Percentiles rank a stretch among this genome's conserved stretches.
phyloP scores from a whole-genome alignment of 768 basidiomycete genomes.

The Aureoboletus auriporus region DNA sequence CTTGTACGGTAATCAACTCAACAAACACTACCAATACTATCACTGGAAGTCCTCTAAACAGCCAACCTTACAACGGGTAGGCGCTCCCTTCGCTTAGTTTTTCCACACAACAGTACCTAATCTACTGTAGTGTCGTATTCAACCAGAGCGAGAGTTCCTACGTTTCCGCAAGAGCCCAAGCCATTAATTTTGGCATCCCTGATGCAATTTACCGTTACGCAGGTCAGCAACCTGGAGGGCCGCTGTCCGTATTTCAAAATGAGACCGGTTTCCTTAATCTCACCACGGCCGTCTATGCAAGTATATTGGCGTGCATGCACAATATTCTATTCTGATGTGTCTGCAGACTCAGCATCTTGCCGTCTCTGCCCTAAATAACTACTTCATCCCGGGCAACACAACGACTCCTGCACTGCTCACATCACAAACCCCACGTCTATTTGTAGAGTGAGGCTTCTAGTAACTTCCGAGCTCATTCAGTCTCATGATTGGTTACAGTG shows the following conservation, averaged over 20 bases:
- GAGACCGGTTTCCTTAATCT: conserved; percentile 49
- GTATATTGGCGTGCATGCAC: background rate
- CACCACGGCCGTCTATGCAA: conserved; percentile 38
- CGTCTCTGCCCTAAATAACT: conserved; percentile 52
- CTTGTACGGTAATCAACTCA: conserved; percentile 31
- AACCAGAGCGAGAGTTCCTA: conserved; percentile 37
- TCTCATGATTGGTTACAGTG: conserved; percentile 31
- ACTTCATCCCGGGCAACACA: conserved; percentile 44
- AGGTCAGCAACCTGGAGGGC: conserved; percentile 36
- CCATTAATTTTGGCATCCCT: conserved; percentile 51
- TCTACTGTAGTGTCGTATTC: conserved; percentile 37
- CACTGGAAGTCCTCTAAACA: conserved; percentile 41
- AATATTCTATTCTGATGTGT: background rate
- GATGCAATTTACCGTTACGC: conserved; percentile 58
- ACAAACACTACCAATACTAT: conserved; percentile 46
- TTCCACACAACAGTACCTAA: background rate
- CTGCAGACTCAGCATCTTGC: conserved; percentile 56
- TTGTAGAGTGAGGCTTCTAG: conserved; percentile 47
- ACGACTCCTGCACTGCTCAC: conserved; percentile 38
- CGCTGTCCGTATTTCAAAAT: conserved; percentile 43
- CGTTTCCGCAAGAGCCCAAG: conserved; percentile 46
- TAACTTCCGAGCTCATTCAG: background rate
- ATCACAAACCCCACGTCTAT: conserved; percentile 45
- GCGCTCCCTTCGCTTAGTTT: conserved; percentile 5
- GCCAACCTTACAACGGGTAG: conserved; percentile 59